Base-by-base conservation (phyloP, 768 basidiomycete genomes). In the Tricholoma matsutake region DNA sequence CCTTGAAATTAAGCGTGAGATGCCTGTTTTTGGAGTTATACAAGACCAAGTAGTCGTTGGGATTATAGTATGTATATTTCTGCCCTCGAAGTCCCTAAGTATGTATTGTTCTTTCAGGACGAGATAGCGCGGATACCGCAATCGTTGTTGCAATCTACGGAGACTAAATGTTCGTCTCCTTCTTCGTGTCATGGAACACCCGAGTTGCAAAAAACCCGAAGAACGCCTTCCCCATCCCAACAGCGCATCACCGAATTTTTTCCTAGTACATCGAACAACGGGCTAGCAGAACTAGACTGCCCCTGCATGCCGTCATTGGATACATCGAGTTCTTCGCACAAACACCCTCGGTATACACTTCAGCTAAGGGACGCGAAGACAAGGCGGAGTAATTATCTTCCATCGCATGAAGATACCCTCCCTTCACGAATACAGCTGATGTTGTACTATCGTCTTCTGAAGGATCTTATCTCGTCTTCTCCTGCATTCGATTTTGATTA, bases 11-110 rank as follows among this genome's bases (percentile, higher is more conserved):
- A 59, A 93, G 88, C 85, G 94, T 7, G 94, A 96, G 73, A 79
- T 95, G 56, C 92, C 91, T 3, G 87, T 96, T 2, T 91, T 94
- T 63, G 90, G 91, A 0, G 79, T 92, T 58, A 71, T 93, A 4
- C 80, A 89, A 25, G 83, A 74, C 25, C 77, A 86, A 57, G 74
- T 89, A 20, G 80, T 96, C 14, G 70, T 85, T 25, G 94, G 94
- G 1, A 77, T 93, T 32, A 90, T 96, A 43, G 94, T 91, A 69
- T 61, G 81, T 59, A n/a, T 10, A 18, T 39, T 18, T 47, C 49
- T 13, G 16, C n/a, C 32, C 13, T 11, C 11, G 28, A 25, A 49
- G 20, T 43, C 31, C 54, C 52, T 47, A 3, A 31, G 41, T 13
- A 47, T 56, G 59, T 32, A 49, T 31, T 18, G 41, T 49, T 45